Evolutionary conservation across 305 asterid genomes (phyloP).

Genomic region (Solanum chacoense): DNA sequence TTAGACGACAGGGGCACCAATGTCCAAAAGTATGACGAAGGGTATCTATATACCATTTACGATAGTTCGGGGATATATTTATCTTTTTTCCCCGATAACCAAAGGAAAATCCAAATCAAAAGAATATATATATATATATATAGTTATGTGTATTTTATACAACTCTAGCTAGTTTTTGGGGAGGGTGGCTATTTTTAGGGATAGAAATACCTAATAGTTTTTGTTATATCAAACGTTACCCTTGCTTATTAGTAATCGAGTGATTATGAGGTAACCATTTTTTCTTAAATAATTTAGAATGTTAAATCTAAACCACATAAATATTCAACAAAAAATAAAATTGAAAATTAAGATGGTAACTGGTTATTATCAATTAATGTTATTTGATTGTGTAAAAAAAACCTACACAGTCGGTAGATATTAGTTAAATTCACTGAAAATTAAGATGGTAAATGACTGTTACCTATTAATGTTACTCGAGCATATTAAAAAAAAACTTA

Average conservation of each 20-base stretch:
- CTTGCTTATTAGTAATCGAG: not conserved
- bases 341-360: too few species aligned
- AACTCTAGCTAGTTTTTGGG: not conserved
- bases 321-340: not conserved
- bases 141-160: not conserved
- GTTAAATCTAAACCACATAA: not conserved
- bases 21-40: too few species aligned
- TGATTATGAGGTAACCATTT: not conserved
- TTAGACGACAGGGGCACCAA: too few species aligned
- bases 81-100: too few species aligned
- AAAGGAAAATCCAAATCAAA: too few species aligned
- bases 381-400: too few species aligned
- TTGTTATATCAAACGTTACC: not conserved
- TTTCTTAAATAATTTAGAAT: not conserved
- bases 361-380: too few species aligned
- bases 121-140: too few species aligned
- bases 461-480: too few species aligned
- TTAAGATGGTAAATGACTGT: too few species aligned
- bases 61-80: too few species aligned
- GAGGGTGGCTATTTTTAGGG: not conserved
- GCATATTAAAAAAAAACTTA: not conserved
- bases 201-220: not conserved
- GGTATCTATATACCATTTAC: too few species aligned
- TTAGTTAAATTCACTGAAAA: not conserved
- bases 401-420: rapidly evolving